Base-by-base conservation (phyloP, 345 rosid species). In the Bretschneidera sinensis region DNA sequence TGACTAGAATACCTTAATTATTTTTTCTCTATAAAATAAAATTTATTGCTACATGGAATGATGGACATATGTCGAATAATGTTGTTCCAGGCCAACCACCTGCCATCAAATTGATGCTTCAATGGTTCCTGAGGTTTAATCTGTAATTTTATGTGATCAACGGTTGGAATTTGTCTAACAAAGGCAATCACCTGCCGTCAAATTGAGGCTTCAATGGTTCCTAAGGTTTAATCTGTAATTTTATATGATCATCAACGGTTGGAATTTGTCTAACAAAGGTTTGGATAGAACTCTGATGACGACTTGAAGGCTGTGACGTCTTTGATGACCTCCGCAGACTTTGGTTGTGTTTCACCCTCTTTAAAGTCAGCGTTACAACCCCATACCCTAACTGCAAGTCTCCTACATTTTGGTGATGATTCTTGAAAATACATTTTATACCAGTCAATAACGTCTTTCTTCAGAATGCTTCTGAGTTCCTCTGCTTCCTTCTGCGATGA, bases 371-470 rank as follows among this genome's bases (percentile, higher is more conserved):
- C 61, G 65, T 94, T 80, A 86, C 97, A 90, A 65, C 99, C 97
- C 99, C 99, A 94, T 13, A 94, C 85, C 53, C 89, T 81, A 58
- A 94, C 74, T 7, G 79, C 83, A 62, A 94, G 83, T 74, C 95
- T 85, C 72, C 99, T 77, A 19, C 91, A 81, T 59, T 85, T 79
- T 0, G 87, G 83, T 9, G 99, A 94, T 6, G 89, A 65, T 62
- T 71, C 84, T 16, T 62, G 71, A 71, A 94, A 73, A 74, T 94
- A 94, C 10, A 62, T 82, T 67, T 62, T 83, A 63, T 74, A 90
- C 97, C 90, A 90, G 16, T 65, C 64, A 8, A 88, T 60, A 49
- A 94, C 64, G 53, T 94, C 97, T 19, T 21, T 73, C 80, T 90
- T 90, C 53, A 55, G 28, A 52, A 88, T 75, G 74, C 63, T 78